Base-by-base conservation (phyloP, 345 rosid species). In the Brassica napus region DNA sequence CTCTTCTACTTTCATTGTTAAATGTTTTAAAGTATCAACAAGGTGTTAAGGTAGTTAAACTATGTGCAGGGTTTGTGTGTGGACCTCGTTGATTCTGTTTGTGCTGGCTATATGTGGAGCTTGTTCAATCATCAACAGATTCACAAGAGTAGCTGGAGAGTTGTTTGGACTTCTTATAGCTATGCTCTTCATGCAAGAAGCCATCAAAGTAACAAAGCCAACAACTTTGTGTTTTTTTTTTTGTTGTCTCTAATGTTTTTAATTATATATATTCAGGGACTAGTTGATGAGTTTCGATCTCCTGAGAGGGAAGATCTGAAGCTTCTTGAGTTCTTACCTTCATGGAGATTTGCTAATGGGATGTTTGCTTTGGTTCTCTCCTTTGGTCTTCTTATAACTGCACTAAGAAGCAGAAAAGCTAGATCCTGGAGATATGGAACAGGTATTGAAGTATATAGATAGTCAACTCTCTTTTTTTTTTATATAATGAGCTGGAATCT, bases 121-220 rank as follows among this genome's bases (percentile, higher is more conserved):
- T 75, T 94, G 98, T 85, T 94, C 98, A 37, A 91, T 94, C 18
- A 92, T 94, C 82, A 94, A 92, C 80, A 84, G 98, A 76, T 94
- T 94, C 80, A 94, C 98, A 16, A 92, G 98, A 16, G 78, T 94
- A 26, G 97, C 98, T 10, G 98, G 98, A 77, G 98, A 94, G 79
- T 65, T 94, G 67, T 94, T 94, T 76, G 98, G 98, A 65, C 88
- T 94, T 79, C 98, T 94, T 65, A 94, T 94, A 65, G 98, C 98
- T 30, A 94, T 94, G 92, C 92, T 94, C 64, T 94, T 92, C 78
- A 92, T 92, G 98, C 97, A 94, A 86, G 87, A 94, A 85, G 97
- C 98, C 64, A 87, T 94, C 72, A 92, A 88, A 85, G 98, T 94
- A 85, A 81, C 3, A 70, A 6, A 16, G 14, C 1, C 11, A 79